Base-by-base conservation (phyloP, 1,139 yeast genomes). In the Kodamaea suecica region DNA sequence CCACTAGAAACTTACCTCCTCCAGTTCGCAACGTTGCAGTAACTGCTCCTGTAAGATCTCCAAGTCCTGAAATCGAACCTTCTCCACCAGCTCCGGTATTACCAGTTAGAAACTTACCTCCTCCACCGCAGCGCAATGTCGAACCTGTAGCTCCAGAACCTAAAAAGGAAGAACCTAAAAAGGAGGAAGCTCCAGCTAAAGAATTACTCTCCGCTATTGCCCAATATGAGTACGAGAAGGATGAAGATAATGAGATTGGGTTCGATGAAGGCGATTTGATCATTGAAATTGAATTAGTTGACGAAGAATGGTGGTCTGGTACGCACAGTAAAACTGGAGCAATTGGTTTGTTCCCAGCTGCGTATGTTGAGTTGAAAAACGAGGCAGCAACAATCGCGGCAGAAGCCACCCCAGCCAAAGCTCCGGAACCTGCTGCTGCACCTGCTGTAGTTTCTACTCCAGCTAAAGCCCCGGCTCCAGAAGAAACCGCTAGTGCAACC, bases 221-320 rank as follows among this genome's bases (percentile, higher is more conserved):
- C 4, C 77, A 77, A 44, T 80, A 78, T 50, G 82, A 78, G 36
- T 81, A 82, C 48, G 83, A 72, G 45, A 78, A 80, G 51, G 87
- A 79, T 43, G 94, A 83, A 52, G 90, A 81, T 39, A 81, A 84
- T 49, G 94, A 84, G 55, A 73, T 84, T 39, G 72, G 70, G 1
- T 75, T 84, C 35, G 66, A 45, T 12, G 90, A 80, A 50, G 87
- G 84, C 36, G 92, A 84, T 44, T 50, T 59, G 35, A 76, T 84
- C 42, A 61, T 72, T n/a, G 77, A 77, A 17, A 78, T 84, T 42
- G 84, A 81, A 39, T 74, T 79, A 50, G 76, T 79, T 8, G 90
- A 82, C 51, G 84, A 78, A 32, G 88, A 82, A 46, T 84, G 95
- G 95, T 84, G 94, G 94, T 63, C 77, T 17, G 95, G 94, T 26